phyloP scores from a whole-genome alignment of 176 grass and related monocot species.

The Musa schizocarpa region DNA sequence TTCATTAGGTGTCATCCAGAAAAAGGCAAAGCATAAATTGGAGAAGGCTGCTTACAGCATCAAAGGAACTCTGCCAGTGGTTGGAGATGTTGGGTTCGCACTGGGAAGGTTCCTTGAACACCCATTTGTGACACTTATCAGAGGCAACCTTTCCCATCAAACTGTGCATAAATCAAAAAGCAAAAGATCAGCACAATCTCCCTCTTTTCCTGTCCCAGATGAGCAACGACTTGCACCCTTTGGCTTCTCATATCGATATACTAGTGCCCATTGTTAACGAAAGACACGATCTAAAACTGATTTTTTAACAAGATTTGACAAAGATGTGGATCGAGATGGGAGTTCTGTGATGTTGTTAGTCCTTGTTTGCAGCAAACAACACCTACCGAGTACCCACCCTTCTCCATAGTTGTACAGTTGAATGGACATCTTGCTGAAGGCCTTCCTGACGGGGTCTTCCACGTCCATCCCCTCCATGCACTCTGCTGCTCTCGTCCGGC shows the following conservation, averaged over 20 bases:
- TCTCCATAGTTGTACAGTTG: slow-evolving; percentile 99
- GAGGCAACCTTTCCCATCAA: slow-evolving; percentile 99
- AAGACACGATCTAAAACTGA: too few species aligned
- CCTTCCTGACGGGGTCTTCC: slow-evolving; percentile 80
- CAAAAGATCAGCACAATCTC: neutral
- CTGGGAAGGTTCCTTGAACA: slow-evolving; percentile 99
- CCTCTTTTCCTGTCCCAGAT: too few species aligned
- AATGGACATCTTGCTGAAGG: slow-evolving; percentile 99
- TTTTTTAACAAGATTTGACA: too few species aligned
- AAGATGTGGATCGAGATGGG: too few species aligned
- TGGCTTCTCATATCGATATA: too few species aligned
- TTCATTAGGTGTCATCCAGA: neutral
- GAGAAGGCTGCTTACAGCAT: slow-evolving; percentile 63
- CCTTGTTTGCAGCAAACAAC: slow-evolving; percentile 14
- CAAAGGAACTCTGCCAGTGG: slow-evolving; percentile 99
- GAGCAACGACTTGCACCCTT: too few species aligned
- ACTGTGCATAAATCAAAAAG: slow-evolving; percentile 27
- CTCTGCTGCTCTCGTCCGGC: slow-evolving; percentile 39
- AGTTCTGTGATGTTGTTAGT: too few species aligned
- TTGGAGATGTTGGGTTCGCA: slow-evolving; percentile 94
- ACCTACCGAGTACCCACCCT: slow-evolving; percentile 99
- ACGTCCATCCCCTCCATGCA: slow-evolving; percentile 49
- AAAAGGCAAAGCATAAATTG: neutral
- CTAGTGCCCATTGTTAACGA: too few species aligned
- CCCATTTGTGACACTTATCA: slow-evolving; percentile 99